Percentiles rank a stretch among this genome's conserved stretches.
phyloP scores from a whole-genome alignment of 306 rosid genomes.

The Chamaecrista fasciculata region DNA sequence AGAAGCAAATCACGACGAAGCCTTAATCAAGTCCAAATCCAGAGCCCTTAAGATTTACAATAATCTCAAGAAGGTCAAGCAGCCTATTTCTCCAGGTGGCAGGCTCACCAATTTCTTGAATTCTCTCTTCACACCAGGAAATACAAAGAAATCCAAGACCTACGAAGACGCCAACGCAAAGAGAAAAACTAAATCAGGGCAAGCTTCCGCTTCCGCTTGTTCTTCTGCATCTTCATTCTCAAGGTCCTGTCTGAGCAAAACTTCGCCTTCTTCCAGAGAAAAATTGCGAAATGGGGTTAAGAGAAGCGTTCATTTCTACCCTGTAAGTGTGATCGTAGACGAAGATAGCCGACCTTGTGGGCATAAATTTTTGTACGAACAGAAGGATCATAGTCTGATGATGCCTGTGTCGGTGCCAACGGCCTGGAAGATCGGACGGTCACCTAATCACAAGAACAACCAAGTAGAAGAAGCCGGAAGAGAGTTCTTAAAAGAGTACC shows the following conservation, averaged over 20 bases:
- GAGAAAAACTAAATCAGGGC: conserved; percentile 41
- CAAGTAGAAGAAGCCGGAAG: conserved; percentile 47
- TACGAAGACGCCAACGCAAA: conserved; percentile 18
- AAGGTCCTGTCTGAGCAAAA: conserved; percentile 77
- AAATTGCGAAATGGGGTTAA: conserved; percentile 48
- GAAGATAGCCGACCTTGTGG: conserved; percentile 67
- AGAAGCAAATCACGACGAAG: conserved; percentile 25
- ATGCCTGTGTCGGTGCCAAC: conserved; percentile 50
- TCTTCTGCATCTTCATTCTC: conserved; percentile 80
- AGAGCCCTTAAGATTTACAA: conserved; percentile 73
- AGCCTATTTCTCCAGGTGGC: conserved; percentile 85
- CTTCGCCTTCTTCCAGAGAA: conserved; percentile 55
- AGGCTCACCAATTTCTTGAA: conserved; percentile 66
- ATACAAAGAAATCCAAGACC: conserved; percentile 36
- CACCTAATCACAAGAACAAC: conserved; percentile 28
- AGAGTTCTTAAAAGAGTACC: conserved; percentile 53
- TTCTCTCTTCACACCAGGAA: conserved; percentile 51
- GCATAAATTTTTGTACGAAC: conserved; percentile 55
- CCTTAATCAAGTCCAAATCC: conserved; percentile 62
- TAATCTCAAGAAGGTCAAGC: conserved; percentile 86
- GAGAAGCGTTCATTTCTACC: conserved; percentile 76
- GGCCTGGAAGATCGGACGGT: conserved; percentile 59
- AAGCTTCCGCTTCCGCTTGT: conserved; percentile 57
- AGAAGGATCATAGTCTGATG: conserved; percentile 31
- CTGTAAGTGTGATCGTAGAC: conserved; percentile 69